These are phyloP conservation scores for Candida argentea DNA, from an alignment of 805 yeast species.

Conservation along the genomic window DNA sequence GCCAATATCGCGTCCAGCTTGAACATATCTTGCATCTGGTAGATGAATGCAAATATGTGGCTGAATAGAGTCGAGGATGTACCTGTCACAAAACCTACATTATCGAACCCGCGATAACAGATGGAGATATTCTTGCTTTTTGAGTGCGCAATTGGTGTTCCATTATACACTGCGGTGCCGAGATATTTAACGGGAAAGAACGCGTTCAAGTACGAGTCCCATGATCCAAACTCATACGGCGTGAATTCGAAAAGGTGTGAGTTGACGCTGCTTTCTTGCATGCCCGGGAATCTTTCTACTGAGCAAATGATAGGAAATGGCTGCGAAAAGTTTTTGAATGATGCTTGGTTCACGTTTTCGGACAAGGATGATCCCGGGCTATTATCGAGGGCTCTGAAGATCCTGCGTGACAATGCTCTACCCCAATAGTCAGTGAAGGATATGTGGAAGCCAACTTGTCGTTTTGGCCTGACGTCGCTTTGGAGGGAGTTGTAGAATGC, in stretches of 20 bases:
- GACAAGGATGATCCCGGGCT: slow-evolving; percentile 30
- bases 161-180: slow-evolving; percentile 39
- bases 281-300: slow-evolving; percentile 27
- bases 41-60: slow-evolving; percentile 39
- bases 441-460: slow-evolving; percentile 40
- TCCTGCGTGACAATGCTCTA: slow-evolving; percentile 41
- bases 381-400: slow-evolving; percentile 28
- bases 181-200: slow-evolving; percentile 43
- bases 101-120: slow-evolving; percentile 48
- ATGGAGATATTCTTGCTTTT: slow-evolving; percentile 14
- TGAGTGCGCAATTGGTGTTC: slow-evolving; percentile 22
- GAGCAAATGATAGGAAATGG: slow-evolving; percentile 43
- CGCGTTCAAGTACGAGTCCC: slow-evolving; percentile 40
- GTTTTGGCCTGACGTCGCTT: slow-evolving; percentile 42
- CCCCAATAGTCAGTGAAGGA: slow-evolving; percentile 68
- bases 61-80: slow-evolving; percentile 59
- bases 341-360: slow-evolving; percentile 17
- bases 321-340: slow-evolving; percentile 28
- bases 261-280: slow-evolving; percentile 14
- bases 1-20: slow-evolving; percentile 23
- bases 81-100: slow-evolving; percentile 49
- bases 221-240: slow-evolving; percentile 61
- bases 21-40: slow-evolving; percentile 26
- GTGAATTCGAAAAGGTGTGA: slow-evolving; percentile 49
- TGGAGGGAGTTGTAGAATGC: slow-evolving; percentile 45